Evolutionary conservation across 2,329 filamentous ascomycete genomes (phyloP), one percentile per base, ranked within the genome.

Genomic region (Rutstroemia sydowiana): DNA sequence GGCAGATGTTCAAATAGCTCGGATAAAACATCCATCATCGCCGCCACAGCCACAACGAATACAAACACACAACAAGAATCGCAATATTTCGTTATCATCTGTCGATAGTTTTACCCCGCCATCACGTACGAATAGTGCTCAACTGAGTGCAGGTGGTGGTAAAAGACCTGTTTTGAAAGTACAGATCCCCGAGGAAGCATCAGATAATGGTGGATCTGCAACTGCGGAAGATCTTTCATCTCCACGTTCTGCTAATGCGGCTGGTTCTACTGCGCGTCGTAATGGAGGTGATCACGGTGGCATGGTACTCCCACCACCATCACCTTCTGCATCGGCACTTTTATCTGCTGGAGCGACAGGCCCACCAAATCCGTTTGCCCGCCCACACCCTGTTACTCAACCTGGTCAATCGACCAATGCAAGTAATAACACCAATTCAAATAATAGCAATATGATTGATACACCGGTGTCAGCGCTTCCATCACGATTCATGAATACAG

Each of bases 391-490:
- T 26, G 76, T 81, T 52, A 81, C 77, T 61, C 70, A 73, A 39
- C 70, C 64, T 61, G 64, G 59, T 62, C 70, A 54, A 5, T 60
- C 56, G 23, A 58, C 59, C 28, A 63, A 62, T 48, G 43, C 51
- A 16, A 70, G 39, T 67, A 73, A 64, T 54, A 72, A 49, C 21
- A 71, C 37, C 67, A 70, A 67, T 14, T 72, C 63, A 54, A 72
- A 53, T 13, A 37, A 37, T 68, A 68, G 63, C 54, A 72, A 66
- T 46, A 70, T 75, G 57, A 84, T 81, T 42, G 84, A 93, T 65
- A 93, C 93, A 0, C 93, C 93, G 0, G 90, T 95, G n/a, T 96
- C 91, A 2, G 91, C 92, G 3, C 75, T 98, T 10, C 93, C 93
- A 0, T 95, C 88, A 46, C 82, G 92, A 37, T 96, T 97, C 68